Base-by-base conservation (phyloP, 306 rosid species). In the Prunus fruticosa region DNA sequence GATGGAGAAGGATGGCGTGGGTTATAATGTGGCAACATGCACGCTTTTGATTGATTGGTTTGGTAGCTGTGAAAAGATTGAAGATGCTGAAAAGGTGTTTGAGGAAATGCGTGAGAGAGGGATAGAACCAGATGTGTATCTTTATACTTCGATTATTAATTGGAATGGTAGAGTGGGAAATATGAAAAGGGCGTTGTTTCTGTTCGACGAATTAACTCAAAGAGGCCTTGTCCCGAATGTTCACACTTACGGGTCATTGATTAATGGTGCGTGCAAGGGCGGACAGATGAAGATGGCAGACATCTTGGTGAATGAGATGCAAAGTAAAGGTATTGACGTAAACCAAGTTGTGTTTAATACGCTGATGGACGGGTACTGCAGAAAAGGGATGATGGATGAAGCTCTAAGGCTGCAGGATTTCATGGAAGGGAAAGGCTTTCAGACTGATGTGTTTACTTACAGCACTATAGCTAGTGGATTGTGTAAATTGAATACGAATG, bases 201-300 rank as follows among this genome's bases (percentile, higher is more conserved):
- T 94, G 82, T 94, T 94, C 69, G 98, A 94, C 70, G 96, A 90
- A 76, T 74, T 90, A 80, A 82, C 49, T 53, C 86, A 64, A 66
- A 87, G 85, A 78, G 84, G 85, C 20, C 71, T 91, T 76, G 83
- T 34, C 75, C 95, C 97, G 30, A 92, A 79, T 45, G 74, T 74
- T 46, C 86, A 80, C 71, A 86, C 93, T 46, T 94, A 89, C 7
- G 91, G 92, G 20, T 89, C 91, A 4, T 67, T 92, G 75, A 82
- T 90, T 30, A 70, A 88, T 69, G 97, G 97, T 28, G 72, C 86
- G 11, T 90, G 96, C 82, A 92, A 86, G 83, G 89, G 79, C 0
- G 97, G 96, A 69, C 84, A 89, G 72, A 86, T 90, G 89, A 86
- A 88, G 61, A 91, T 86, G 23, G 97, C 95, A 1, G 89, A 86